These are phyloP conservation scores for Colletotrichum paranaense DNA, from an alignment of 2,329 filamentous ascomycete species.

Conservation along the genomic window DNA sequence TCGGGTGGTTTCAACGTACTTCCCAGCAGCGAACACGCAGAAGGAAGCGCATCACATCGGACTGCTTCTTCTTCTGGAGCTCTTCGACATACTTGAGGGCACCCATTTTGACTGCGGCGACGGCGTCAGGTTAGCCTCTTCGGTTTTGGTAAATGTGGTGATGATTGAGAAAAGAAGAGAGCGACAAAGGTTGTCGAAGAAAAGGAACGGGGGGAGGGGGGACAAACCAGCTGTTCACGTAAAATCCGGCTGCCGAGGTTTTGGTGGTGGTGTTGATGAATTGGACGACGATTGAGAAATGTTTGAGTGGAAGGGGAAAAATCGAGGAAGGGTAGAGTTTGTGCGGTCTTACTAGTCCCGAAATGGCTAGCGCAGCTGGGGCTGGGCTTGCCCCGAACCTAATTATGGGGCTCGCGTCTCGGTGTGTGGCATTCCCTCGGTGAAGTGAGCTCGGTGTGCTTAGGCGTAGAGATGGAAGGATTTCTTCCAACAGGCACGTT, in stretches of 20 bases:
- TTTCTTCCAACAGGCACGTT: not conserved
- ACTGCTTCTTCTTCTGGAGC: conserved; percentile 99
- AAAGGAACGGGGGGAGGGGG: conserved; percentile 34
- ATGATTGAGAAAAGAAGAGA: not conserved
- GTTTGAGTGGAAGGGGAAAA: conserved; percentile 37
- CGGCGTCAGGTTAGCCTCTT: conserved; percentile 38
- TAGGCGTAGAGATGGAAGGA: not conserved
- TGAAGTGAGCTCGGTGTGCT: not conserved
- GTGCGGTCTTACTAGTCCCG: conserved; percentile 47
- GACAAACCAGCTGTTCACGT: conserved; percentile 42
- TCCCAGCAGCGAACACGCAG: conserved; percentile 99
- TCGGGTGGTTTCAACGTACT: conserved; percentile 74
- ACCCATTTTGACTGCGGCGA: conserved; percentile 82
- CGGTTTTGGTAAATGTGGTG: not conserved
- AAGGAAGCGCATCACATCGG: conserved; percentile 99
- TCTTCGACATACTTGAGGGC: conserved; percentile 99
- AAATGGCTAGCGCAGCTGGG: conserved; percentile 41
- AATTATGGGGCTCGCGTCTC: conserved; percentile 2
- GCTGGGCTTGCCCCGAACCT: conserved; percentile 43
- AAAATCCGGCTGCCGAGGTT: conserved; percentile 38
- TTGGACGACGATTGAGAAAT: conserved; percentile 8
- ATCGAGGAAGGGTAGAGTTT: conserved; percentile 43
- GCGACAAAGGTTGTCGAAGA: not conserved
- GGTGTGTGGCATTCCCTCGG: not conserved
- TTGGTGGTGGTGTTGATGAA: conserved; percentile 34